Evolutionary conservation across 805 yeast species (phyloP), one percentile per base, ranked within the genome.

Genomic region (Pichia scutulata): DNA sequence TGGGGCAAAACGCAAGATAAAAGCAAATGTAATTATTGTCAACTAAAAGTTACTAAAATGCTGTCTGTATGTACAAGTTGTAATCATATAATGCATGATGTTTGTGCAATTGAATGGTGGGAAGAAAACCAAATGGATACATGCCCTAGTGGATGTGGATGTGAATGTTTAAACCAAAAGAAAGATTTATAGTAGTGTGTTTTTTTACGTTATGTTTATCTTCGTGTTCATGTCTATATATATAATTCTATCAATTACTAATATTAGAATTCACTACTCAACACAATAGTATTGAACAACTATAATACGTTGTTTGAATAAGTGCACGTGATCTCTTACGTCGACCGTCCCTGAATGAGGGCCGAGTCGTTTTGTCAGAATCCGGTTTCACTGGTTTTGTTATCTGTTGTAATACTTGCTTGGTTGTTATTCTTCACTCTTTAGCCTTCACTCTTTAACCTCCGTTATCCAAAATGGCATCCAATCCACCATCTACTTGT

Each of bases 71-170:
- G 98, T 61, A 74, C 78, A 7, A 70, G 70, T 25, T 90, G 98
- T 66, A 84, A 81, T 50, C 97, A 92, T 66, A 71, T 86, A 3
- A 60, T 86, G 56, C 98, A 90, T 62, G 76, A 87, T 3, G 70
- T 71, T 22, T 90, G 98, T 69, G 93, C 95, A 0, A 67, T 74
- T 19, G 75, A 75, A 46, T 90, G 98, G 97, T 89, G 95, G 88
- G 66, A 67, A 8, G 57, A 63, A 1, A 69, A 60, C 24, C 62
- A 63, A 9, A 68, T 71, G 51, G 55, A 55, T 0, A 86, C 84
- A 58, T 88, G 96, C 65, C 82, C 95, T 0, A 76, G 86, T 43
- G 96, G 96, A 0, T 89, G 96, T 70, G 95, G 95, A 0, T 89
- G 96, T 59, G 55, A 60, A 6, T 88, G 96, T 66, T 18, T 54